Conservation (phyloP, 108 stramenopile species). For the Cyclotella baltica region DNA sequence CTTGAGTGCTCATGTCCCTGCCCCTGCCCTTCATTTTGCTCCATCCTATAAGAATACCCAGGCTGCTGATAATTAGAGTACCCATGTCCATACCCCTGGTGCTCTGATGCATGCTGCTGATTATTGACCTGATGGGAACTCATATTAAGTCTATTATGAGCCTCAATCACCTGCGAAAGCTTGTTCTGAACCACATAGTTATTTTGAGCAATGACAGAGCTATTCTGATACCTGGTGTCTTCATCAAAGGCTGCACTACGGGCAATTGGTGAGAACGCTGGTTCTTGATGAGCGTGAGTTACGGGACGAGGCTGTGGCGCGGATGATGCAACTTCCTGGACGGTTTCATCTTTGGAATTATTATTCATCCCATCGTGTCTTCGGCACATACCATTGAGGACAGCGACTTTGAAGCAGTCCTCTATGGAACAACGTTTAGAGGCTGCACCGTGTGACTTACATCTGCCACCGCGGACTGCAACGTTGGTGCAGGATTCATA, state of each 20-base stretch:
- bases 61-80: neutral
- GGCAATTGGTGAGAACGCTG: neutral
- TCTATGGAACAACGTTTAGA: neutral
- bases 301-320: too few species aligned
- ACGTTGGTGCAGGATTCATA: conserved; percentile 19
- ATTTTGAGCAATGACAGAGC: conserved; percentile 6
- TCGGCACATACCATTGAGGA: conserved; percentile 5
- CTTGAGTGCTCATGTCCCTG: neutral
- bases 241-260: neutral
- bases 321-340: too few species aligned
- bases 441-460: conserved; percentile 29
- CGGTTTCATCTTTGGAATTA: too few species aligned
- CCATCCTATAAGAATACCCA: neutral
- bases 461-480: conserved; percentile 28
- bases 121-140: neutral
- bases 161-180: neutral
- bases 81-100: neutral
- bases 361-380: neutral
- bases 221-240: neutral
- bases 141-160: conserved; percentile 2
- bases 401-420: neutral
- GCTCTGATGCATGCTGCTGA: neutral
- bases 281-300: too few species aligned
- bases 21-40: neutral
- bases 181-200: conserved; percentile 1